phyloP scores from a whole-genome alignment of 306 rosid species.

The Castanea mollissima region DNA sequence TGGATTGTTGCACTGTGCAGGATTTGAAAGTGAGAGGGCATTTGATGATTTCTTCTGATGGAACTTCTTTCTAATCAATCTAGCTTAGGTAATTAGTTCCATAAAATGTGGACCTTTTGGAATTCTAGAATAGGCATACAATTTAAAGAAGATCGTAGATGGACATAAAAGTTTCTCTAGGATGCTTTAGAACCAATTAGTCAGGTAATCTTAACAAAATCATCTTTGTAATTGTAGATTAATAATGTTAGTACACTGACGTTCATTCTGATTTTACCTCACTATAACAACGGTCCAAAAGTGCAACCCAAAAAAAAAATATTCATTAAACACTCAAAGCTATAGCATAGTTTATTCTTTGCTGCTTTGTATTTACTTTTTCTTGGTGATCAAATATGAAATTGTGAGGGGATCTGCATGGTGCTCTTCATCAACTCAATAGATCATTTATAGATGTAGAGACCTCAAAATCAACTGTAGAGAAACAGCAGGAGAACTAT shows the following conservation, averaged over 20 bases:
- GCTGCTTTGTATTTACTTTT: neutral
- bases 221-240: slow-evolving; percentile 23
- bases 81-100: slow-evolving; percentile 30
- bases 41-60: slow-evolving; percentile 86
- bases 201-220: slow-evolving; percentile 36
- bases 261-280: slow-evolving; percentile 16
- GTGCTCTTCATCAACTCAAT: too few species aligned
- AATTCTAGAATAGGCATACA: slow-evolving; percentile 21
- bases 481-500: too few species aligned
- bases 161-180: slow-evolving; percentile 17
- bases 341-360: neutral
- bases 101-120: neutral
- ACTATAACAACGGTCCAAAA: slow-evolving; percentile 21
- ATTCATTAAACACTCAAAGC: slow-evolving; percentile 12
- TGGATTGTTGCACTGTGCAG: slow-evolving; percentile 53
- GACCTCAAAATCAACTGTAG: too few species aligned
- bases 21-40: slow-evolving; percentile 69
- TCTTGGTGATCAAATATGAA: neutral
- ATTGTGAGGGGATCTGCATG: too few species aligned
- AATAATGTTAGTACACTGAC: slow-evolving; percentile 20
- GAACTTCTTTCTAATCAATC: slow-evolving; percentile 36
- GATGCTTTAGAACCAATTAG: slow-evolving; percentile 32
- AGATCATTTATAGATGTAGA: too few species aligned
- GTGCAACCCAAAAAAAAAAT: slow-evolving; percentile 18
- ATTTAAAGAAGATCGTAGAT: slow-evolving; percentile 25